phyloP scores from a whole-genome alignment of 2,329 filamentous ascomycete species.

The Curvularia sp. region DNA sequence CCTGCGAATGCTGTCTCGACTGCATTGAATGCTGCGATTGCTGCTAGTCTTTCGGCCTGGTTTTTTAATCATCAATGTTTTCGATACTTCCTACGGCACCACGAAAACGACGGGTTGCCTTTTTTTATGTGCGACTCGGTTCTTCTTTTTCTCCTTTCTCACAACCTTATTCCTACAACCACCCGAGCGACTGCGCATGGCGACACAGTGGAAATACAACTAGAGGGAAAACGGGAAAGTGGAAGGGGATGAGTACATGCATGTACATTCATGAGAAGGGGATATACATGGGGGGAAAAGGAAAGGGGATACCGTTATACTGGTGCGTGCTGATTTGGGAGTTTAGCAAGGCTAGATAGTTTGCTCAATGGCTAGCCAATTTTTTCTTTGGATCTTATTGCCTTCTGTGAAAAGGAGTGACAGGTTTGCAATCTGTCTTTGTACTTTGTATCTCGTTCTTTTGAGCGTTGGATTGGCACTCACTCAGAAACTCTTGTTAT shows the following conservation, averaged over 20 bases:
- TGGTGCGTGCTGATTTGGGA: not conserved
- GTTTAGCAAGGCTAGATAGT: not conserved
- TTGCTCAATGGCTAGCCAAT: not conserved
- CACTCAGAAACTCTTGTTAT: no score
- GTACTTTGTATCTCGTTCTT: no score
- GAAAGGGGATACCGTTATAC: not conserved
- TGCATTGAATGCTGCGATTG: slow-evolving; percentile 40
- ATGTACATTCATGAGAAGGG: no score
- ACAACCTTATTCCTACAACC: no score
- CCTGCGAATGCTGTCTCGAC: slow-evolving; percentile 47
- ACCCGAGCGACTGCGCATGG: no score
- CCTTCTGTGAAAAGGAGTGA: not conserved
- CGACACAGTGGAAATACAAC: no score
- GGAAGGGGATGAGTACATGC: no score
- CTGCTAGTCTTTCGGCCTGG: slow-evolving; percentile 20
- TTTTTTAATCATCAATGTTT: not conserved
- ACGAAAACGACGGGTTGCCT: no score
- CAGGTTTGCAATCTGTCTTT: not conserved
- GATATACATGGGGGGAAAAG: not conserved
- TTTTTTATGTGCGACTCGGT: no score
- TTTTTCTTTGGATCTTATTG: not conserved
- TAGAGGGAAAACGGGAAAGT: no score
- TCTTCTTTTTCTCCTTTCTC: no score
- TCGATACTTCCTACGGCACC: no score
- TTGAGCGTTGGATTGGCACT: not conserved